Evolutionary conservation across 306 rosid genomes (phyloP).

Genomic region (Rosa persica): DNA sequence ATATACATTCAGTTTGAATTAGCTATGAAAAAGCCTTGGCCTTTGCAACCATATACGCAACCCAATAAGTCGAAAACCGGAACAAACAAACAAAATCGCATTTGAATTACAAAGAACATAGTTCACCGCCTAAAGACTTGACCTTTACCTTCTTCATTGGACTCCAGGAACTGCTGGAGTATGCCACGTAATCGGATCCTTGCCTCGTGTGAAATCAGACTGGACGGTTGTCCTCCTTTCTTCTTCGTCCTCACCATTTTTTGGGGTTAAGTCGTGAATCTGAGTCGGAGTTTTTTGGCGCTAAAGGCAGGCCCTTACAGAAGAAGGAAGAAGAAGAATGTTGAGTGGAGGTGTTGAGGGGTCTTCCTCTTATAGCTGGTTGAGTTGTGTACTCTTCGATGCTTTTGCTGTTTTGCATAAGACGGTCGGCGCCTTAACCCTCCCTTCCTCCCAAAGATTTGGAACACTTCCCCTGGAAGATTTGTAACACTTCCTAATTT

Average conservation of each 20-base stretch:
- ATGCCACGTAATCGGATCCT: constrained; percentile 30
- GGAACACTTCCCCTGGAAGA: no score
- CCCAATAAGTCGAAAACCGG: not conserved
- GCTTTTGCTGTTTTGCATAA: not conserved
- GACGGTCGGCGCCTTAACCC: not conserved
- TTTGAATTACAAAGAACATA: no score
- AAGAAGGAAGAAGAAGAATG: not conserved
- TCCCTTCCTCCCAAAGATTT: not conserved
- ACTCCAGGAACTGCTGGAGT: constrained; percentile 36
- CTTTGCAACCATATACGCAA: not conserved
- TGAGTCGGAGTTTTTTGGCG: not conserved
- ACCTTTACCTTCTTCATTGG: constrained; percentile 51
- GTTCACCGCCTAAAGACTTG: no score
- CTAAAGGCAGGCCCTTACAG: not conserved
- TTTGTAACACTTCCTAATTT: no score
- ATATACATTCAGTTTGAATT: not conserved
- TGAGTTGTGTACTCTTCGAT: not conserved
- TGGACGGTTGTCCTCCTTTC: not conserved
- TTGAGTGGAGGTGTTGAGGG: not conserved
- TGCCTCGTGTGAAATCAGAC: not conserved
- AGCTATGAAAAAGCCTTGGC: not conserved
- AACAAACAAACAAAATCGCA: no score
- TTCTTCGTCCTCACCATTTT: constrained; percentile 33
- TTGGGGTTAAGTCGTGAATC: not conserved
- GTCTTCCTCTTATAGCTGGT: not conserved